phyloP scores from a whole-genome alignment of 2,329 filamentous ascomycete genomes.

The Didymella segeticola region DNA sequence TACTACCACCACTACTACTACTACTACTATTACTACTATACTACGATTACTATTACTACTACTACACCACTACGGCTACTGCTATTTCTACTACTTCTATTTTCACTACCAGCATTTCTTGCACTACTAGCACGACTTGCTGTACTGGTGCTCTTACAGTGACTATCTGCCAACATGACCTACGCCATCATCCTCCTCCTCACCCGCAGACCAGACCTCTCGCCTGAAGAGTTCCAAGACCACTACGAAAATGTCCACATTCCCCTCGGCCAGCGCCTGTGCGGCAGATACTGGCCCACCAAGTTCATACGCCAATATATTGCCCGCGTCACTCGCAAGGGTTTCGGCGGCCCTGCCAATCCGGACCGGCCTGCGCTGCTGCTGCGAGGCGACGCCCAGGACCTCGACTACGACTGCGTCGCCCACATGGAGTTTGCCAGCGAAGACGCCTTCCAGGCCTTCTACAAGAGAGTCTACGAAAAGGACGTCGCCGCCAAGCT shows the following conservation, averaged over 20 bases:
- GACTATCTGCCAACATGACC: slow-evolving; percentile 23
- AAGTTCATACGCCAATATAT: slow-evolving; percentile 36
- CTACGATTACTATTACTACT: too few relatives aligned
- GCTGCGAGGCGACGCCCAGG: slow-evolving; percentile 30
- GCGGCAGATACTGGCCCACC: slow-evolving; percentile 26
- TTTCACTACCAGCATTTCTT: not conserved
- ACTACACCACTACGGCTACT: too few relatives aligned
- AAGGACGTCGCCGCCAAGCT: slow-evolving; percentile 29
- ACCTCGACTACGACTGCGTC: slow-evolving; percentile 38
- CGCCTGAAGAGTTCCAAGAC: slow-evolving; percentile 35
- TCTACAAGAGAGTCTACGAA: slow-evolving; percentile 35
- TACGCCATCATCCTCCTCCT: slow-evolving; percentile 38
- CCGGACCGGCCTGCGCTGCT: slow-evolving; percentile 30
- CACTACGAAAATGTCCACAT: slow-evolving; percentile 39
- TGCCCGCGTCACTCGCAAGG: slow-evolving; percentile 32
- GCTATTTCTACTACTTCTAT: too few relatives aligned
- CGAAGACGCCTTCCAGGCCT: slow-evolving; percentile 33
- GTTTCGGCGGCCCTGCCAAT: slow-evolving; percentile 36
- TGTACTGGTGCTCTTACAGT: not conserved
- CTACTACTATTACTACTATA: too few relatives aligned
- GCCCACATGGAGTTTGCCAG: slow-evolving; percentile 32
- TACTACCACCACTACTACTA: too few relatives aligned
- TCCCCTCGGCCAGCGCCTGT: slow-evolving; percentile 31
- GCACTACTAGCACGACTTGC: not conserved
- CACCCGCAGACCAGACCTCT: slow-evolving; percentile 29